Base-by-base conservation (phyloP, 208 protist species). In the Crithidia sp. region DNA sequence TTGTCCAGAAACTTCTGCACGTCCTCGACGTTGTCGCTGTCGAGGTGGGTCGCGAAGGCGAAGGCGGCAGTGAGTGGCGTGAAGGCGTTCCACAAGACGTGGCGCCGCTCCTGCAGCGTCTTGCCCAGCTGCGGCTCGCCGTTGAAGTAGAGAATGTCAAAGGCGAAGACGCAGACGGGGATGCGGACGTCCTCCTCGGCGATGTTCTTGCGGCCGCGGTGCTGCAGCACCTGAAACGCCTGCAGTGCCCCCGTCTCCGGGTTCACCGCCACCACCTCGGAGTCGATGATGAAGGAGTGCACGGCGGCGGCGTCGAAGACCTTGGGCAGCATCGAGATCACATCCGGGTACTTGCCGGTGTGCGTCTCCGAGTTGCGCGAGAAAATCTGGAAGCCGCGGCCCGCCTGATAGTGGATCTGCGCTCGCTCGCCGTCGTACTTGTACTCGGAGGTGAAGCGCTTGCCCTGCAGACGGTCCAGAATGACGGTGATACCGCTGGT, bases 361-460 rank as follows among this genome's bases (percentile, higher is more conserved):
- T 98, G 93, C 61, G 99, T 96, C 81, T 99, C 98, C 0, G 97
- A 92, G 76, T 99, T 99, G 59, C 99, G 91, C 41, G 92, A 98
- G 89, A 98, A 99, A 14, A 99, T 98, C 36, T 90, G 79, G 76
- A 98, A 88, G 13, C 84, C 87, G 7, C 82, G 80, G 47, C 64
- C 83, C n/a, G 83, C 60, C 17, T 81, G 61, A 77, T 96, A 98
- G 77, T 98, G 96, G 71, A 98, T 95, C 84, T 99, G 98, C 10
- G 96, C 97, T 2, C 99, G 80, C 89, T 99, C 98, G 12, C 99
- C 99, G 85, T 99, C 99, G 81, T 99, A 99, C 84, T 99, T 99
- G 84, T 98, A 99, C 84, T 99, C 99, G 62, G 98, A 99, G 7
- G 98, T 99, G 79, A 99, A 99, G 5, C 76, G 57, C 61, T 84